A percentile compares a stretch with the other conserved stretches of the same genome.
Evolutionary conservation across 139 green algal genomes (phyloP).

Genomic region (Chlamydomonas applanata): DNA sequence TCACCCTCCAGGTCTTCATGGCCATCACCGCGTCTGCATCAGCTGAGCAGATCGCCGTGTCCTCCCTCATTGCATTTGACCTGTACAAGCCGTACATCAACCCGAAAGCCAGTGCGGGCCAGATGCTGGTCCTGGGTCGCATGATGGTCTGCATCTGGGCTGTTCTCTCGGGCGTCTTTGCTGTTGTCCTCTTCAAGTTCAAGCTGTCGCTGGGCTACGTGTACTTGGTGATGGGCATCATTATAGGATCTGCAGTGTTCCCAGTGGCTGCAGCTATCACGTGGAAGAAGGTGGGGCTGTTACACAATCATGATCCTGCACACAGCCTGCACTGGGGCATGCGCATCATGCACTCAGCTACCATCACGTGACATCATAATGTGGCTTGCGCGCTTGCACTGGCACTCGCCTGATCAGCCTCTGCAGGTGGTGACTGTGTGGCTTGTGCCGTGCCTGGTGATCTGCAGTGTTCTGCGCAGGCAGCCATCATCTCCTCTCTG

Average conservation of each 20-base stretch:
- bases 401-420: no score
- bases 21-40: constrained; percentile 74
- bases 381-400: no score
- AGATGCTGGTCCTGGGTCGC: constrained; percentile 68
- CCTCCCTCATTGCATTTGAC: constrained; percentile 74
- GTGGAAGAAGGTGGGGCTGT: constrained; percentile 62
- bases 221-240: constrained; percentile 82
- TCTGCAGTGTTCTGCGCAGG: constrained; percentile 51
- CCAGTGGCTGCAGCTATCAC: constrained; percentile 72
- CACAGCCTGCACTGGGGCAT: no score
- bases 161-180: constrained; percentile 73
- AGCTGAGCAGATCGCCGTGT: constrained; percentile 76
- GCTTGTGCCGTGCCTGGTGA: not conserved
- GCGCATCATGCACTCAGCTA: no score
- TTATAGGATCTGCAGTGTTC: constrained; percentile 87
- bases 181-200: constrained; percentile 80
- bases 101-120: constrained; percentile 65
- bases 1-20: constrained; percentile 78
- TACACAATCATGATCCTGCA: constrained; percentile 60
- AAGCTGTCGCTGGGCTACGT: constrained; percentile 76
- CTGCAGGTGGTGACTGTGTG: no score
- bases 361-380: no score
- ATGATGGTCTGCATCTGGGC: constrained; percentile 53
- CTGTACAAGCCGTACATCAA: constrained; percentile 72
- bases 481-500: constrained; percentile 69